These are phyloP conservation scores for sweet orange (Citrus sinensis) DNA, from an alignment of 345 rosid genomes.

Conservation along the genomic window DNA sequence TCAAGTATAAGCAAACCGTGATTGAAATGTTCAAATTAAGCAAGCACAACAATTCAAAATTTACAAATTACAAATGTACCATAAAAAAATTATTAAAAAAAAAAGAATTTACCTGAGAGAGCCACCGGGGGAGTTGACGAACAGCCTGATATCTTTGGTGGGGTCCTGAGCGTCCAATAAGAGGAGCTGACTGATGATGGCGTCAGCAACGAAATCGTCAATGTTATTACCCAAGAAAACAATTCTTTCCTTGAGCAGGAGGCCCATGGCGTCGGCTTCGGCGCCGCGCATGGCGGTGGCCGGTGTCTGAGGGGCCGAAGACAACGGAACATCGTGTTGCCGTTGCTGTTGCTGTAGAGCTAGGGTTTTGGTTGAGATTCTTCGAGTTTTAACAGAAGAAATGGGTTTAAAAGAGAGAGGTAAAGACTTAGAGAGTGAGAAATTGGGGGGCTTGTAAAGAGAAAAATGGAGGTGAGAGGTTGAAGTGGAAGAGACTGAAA, in stretches of 20 bases:
- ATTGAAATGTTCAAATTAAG: too few relatives aligned
- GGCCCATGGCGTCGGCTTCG: slow-evolving; percentile 82
- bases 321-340: neutral
- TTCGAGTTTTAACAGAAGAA: slow-evolving; percentile 33
- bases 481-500: slow-evolving; percentile 43
- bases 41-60: neutral
- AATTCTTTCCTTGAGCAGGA: slow-evolving; percentile 76
- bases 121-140: slow-evolving; percentile 82
- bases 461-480: slow-evolving; percentile 31
- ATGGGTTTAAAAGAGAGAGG: slow-evolving; percentile 22
- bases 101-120: slow-evolving; percentile 61
- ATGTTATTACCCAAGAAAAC: slow-evolving; percentile 72
- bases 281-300: slow-evolving; percentile 68
- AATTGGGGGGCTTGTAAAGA: slow-evolving; percentile 20
- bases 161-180: slow-evolving; percentile 92
- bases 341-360: slow-evolving; percentile 5
- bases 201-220: slow-evolving; percentile 88
- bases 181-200: slow-evolving; percentile 76
- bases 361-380: slow-evolving; percentile 29
- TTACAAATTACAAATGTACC: neutral
- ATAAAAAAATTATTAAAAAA: neutral
- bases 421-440: slow-evolving; percentile 16
- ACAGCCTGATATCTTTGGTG: slow-evolving; percentile 82
- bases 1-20: neutral
- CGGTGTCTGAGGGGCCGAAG: slow-evolving; percentile 52